Evolutionary conservation across 2,329 filamentous ascomycete genomes (phyloP).

Genomic region (Tolypocladium album): DNA sequence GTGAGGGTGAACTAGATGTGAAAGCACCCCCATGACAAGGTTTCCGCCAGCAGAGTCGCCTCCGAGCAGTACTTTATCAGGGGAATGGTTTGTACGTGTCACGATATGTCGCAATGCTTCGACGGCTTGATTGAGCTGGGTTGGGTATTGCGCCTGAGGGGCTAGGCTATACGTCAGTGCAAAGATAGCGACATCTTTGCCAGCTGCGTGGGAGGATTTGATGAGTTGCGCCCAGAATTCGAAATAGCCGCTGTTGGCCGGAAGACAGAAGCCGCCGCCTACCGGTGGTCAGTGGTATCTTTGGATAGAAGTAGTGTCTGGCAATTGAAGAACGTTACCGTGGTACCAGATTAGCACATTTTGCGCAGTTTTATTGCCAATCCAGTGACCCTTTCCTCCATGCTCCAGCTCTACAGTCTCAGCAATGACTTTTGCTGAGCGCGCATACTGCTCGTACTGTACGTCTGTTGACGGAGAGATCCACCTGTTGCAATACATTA

Average conservation of each 20-base stretch:
- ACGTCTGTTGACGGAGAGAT: constrained; percentile 8
- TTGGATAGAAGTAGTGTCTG: not conserved
- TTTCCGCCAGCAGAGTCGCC: constrained; percentile 13
- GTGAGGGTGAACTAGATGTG: constrained; percentile 10
- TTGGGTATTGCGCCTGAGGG: constrained; percentile 9
- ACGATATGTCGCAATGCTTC: constrained; percentile 9
- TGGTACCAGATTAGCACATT: constrained; percentile 13
- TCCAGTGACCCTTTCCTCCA: constrained; percentile 11
- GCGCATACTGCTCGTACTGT: constrained; percentile 9
- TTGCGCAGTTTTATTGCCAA: constrained; percentile 9
- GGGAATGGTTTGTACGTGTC: constrained; percentile 3
- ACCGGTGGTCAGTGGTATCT: not conserved
- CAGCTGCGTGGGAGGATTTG: constrained; percentile 2
- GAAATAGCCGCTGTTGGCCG: constrained; percentile 10
- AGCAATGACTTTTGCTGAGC: constrained; percentile 3
- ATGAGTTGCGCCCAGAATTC: constrained; percentile 7
- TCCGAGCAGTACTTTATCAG: constrained; percentile 7
- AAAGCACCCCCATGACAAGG: constrained; percentile 10
- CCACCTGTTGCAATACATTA: constrained; percentile 2
- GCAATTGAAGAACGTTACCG: constrained; percentile 3
- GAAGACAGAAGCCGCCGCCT: constrained; percentile 12
- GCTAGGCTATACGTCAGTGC: constrained; percentile 9
- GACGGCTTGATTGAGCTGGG: constrained; percentile 11
- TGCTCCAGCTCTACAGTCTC: constrained; percentile 9
- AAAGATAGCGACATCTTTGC: constrained; percentile 9